These are phyloP conservation scores for Diplodia corticola DNA, from an alignment of 2,329 filamentous ascomycete genomes.

Conservation along the genomic window DNA sequence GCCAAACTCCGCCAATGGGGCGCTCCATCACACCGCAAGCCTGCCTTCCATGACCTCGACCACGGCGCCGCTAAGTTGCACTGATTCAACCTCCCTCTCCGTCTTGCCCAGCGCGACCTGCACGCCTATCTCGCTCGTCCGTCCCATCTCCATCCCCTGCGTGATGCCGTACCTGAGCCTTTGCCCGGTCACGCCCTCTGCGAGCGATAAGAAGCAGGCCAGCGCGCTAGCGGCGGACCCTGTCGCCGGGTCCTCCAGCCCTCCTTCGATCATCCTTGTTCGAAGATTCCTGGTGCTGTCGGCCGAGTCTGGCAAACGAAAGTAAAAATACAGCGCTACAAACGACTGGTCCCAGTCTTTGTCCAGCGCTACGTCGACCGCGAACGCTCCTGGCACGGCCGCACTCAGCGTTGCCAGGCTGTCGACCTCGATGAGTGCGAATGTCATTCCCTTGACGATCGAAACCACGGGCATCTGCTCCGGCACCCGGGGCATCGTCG, in stretches of 20 bases:
- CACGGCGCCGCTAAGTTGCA: slow-evolving; percentile 47
- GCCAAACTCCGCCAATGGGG: background rate
- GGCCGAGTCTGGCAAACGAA: slow-evolving; percentile 40
- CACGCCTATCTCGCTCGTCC: slow-evolving; percentile 51
- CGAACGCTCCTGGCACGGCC: slow-evolving; percentile 37
- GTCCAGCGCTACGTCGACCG: slow-evolving; percentile 43
- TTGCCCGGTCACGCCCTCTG: slow-evolving; percentile 37
- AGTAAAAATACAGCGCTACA: slow-evolving; percentile 61
- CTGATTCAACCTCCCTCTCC: slow-evolving; percentile 38
- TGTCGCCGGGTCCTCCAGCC: slow-evolving; percentile 53
- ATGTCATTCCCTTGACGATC: slow-evolving; percentile 73
- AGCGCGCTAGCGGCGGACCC: slow-evolving; percentile 53
- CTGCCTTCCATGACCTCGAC: slow-evolving; percentile 47
- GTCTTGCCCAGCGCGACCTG: slow-evolving; percentile 44
- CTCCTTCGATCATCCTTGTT: slow-evolving; percentile 61
- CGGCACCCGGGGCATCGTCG: slow-evolving; percentile 20
- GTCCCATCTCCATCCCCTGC: slow-evolving; percentile 56
- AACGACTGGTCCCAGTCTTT: slow-evolving; percentile 57
- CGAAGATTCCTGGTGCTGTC: slow-evolving; percentile 45
- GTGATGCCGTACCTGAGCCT: slow-evolving; percentile 44
- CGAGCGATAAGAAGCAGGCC: slow-evolving; percentile 47
- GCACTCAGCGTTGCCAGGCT: slow-evolving; percentile 59
- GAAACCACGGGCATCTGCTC: slow-evolving; percentile 41
- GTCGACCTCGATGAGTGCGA: slow-evolving; percentile 64
- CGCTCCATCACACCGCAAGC: slow-evolving; percentile 26